These are phyloP conservation scores for Leersia perrieri DNA, from an alignment of 176 grass and related monocot genomes.

Conservation along the genomic window DNA sequence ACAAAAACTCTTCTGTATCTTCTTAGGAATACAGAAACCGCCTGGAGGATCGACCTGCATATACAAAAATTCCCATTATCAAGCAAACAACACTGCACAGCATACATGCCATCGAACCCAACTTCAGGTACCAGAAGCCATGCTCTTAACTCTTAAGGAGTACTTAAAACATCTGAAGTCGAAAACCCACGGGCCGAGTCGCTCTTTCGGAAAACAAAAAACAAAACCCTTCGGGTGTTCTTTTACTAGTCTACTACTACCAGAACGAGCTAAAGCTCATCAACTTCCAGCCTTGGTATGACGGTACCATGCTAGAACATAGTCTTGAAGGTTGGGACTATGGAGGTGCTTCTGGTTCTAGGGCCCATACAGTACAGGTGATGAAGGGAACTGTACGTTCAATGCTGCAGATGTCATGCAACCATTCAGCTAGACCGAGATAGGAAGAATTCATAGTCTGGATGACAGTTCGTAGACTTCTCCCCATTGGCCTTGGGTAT, in stretches of 20 bases:
- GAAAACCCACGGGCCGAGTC: neutral
- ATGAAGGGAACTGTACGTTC: neutral
- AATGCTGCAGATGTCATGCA: neutral
- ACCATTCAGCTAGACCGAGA: neutral
- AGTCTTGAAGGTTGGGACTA: neutral
- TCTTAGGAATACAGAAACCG: neutral
- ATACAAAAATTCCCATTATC: neutral
- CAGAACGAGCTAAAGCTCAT: neutral
- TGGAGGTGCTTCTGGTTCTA: neutral
- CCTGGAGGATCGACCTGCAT: neutral
- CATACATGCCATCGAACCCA: neutral
- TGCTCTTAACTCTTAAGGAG: neutral
- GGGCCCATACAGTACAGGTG: neutral
- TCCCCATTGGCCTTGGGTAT: slow-evolving; percentile 18
- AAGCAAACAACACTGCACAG: neutral
- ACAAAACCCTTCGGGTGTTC: neutral
- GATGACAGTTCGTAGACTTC: slow-evolving; percentile 23
- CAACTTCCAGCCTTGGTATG: neutral
- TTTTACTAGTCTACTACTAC: neutral
- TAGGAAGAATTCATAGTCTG: slow-evolving; percentile 47
- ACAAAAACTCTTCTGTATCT: neutral
- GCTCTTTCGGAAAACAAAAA: neutral
- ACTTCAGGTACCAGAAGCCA: neutral
- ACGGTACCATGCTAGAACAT: neutral
- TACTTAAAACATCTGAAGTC: neutral